These are phyloP conservation scores for Ruellia speciosa DNA, from an alignment of 305 asterid species.

Conservation along the genomic window DNA sequence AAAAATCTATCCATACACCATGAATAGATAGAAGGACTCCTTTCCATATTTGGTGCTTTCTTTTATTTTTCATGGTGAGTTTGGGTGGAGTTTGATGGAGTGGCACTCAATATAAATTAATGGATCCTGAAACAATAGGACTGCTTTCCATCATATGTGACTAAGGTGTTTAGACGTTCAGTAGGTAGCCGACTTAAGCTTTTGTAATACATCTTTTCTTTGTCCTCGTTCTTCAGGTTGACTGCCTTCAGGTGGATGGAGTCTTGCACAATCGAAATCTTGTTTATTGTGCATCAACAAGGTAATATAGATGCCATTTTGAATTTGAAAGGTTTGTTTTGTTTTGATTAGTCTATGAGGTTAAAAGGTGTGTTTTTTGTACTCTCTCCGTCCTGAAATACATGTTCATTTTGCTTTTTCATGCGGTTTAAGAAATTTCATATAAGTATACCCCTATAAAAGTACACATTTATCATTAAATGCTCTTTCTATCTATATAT, in stretches of 20 bases:
- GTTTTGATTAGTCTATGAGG: neutral
- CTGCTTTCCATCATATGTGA: conserved; percentile 17
- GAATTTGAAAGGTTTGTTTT: neutral
- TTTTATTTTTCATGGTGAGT: neutral
- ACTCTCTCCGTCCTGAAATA: neutral
- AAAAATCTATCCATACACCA: too few species aligned
- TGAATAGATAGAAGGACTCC: too few species aligned
- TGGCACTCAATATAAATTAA: neutral
- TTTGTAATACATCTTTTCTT: conserved; percentile 10
- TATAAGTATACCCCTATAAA: too few species aligned
- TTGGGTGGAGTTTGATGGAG: neutral
- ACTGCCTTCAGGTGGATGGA: conserved; percentile 97
- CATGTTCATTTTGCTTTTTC: neutral
- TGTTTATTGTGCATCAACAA: conserved; percentile 95
- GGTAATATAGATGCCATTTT: conserved; percentile 41
- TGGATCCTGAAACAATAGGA: conserved; percentile 9
- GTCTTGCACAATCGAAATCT: conserved; percentile 85
- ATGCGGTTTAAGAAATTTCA: too few species aligned
- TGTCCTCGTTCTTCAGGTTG: conserved; percentile 56
- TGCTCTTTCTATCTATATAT: too few species aligned
- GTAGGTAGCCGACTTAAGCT: conserved; percentile 14
- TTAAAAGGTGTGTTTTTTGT: neutral
- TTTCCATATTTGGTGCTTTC: too few species aligned
- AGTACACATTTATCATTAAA: too few species aligned
- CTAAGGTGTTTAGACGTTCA: conserved; percentile 13